phyloP scores from a whole-genome alignment of 2,329 filamentous ascomycete species.

The Paramyrothecium roridum region DNA sequence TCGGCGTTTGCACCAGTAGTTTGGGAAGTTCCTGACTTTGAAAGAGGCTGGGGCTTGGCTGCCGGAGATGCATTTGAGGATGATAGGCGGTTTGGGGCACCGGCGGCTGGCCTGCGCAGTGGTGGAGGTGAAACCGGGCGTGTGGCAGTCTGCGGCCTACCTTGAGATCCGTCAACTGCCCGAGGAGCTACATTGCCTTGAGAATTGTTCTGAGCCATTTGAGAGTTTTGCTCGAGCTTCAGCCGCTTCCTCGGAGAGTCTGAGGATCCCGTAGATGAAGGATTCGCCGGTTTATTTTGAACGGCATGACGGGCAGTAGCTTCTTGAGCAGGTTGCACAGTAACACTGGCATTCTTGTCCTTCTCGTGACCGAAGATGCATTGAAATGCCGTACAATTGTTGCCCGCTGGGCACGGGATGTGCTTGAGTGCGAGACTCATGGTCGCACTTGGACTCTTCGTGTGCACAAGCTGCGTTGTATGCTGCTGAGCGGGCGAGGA shows the following conservation, averaged over 20 bases:
- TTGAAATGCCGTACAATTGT: slow-evolving; percentile 44
- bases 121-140: slow-evolving; percentile 31
- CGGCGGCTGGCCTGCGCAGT: slow-evolving; percentile 14
- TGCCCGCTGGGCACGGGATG: slow-evolving; percentile 48
- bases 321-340: slow-evolving; percentile 3
- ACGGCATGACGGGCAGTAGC: background rate
- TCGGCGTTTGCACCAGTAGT: slow-evolving; percentile 10
- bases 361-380: slow-evolving; percentile 46
- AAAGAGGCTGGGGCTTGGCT: background rate
- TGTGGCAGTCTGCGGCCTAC: slow-evolving; percentile 17
- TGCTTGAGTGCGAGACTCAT: slow-evolving; percentile 43
- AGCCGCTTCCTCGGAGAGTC: slow-evolving; percentile 19
- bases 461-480: too few species aligned
- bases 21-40: slow-evolving; percentile 11
- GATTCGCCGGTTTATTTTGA: background rate
- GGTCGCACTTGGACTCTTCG: background rate
- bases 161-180: background rate
- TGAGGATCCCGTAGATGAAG: background rate
- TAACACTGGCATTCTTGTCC: slow-evolving; percentile 21
- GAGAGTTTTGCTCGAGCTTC: slow-evolving; percentile 14
- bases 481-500: too few species aligned
- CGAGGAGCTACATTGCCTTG: too few species aligned
- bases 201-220: background rate
- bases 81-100: slow-evolving; percentile 5
- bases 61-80: slow-evolving; percentile 3